Conservation (phyloP, 345 rosid species). For the Syzygium aqueum region DNA sequence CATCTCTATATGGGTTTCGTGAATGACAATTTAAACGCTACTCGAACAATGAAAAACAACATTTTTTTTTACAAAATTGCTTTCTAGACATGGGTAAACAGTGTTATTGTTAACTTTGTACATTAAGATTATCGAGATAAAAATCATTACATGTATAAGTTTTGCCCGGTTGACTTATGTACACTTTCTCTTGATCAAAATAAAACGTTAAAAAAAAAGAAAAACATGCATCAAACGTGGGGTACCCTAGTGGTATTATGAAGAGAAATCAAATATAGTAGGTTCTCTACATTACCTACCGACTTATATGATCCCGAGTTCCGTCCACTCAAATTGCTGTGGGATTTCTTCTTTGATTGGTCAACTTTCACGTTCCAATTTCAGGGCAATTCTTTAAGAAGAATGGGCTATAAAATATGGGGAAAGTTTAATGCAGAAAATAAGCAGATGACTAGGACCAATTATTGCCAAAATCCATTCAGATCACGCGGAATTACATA, state of each 20-base stretch:
- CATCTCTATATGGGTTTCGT: not conserved
- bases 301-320: not conserved
- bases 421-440: not conserved
- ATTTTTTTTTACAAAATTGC: not conserved
- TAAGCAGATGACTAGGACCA: not conserved
- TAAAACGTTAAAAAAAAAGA: not conserved
- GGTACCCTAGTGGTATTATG: not conserved
- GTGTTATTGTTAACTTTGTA: not conserved
- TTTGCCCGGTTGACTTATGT: not conserved
- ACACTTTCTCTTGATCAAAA: not conserved
- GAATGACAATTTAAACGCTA: not conserved
- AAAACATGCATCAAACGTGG: not conserved
- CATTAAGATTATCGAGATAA: not conserved
- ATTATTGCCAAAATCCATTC: not conserved
- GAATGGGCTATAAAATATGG: not conserved
- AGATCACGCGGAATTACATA: not conserved
- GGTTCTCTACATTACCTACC: not conserved
- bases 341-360: not conserved
- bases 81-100: not conserved
- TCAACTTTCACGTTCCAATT: not conserved
- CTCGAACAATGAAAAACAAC: not conserved
- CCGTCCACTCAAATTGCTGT: not conserved
- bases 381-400: not conserved
- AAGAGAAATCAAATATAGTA: not conserved
- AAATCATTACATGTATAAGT: not conserved